Conservation (phyloP, 805 yeast species). For the Ogataea parapolymorpha region DNA sequence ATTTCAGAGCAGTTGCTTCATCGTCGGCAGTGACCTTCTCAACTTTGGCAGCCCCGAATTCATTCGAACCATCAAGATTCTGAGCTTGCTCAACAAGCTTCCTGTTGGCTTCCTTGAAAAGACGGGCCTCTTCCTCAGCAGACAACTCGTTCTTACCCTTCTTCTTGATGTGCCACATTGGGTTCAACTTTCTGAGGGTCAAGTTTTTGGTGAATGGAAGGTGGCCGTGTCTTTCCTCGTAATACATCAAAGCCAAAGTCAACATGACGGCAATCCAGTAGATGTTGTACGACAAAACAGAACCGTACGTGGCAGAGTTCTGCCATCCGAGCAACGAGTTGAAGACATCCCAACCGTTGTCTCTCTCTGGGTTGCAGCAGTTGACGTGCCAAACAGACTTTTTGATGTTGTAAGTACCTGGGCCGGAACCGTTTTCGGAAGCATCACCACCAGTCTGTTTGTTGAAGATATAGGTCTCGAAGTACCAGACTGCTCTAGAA, state of each 20-base stretch:
- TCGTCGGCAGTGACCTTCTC: conserved; percentile 5
- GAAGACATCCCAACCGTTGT: conserved; percentile 96
- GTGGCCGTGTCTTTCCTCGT: conserved; percentile 81
- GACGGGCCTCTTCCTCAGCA: conserved; percentile 47
- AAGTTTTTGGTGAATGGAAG: conserved; percentile 61
- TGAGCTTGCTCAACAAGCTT: conserved; percentile 25
- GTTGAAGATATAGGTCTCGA: conserved; percentile 67
- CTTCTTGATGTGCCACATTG: conserved; percentile 67
- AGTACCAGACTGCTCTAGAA: conserved; percentile 90
- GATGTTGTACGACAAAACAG: conserved; percentile 81
- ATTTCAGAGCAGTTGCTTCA: neutral
- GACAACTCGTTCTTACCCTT: conserved; percentile 60
- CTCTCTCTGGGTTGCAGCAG: conserved; percentile 92
- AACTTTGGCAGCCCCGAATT: neutral
- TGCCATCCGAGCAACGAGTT: conserved; percentile 96
- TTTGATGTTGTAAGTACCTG: conserved; percentile 85
- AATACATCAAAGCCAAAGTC: conserved; percentile 59
- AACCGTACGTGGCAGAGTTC: conserved; percentile 91
- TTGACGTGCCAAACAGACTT: conserved; percentile 92
- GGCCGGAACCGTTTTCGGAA: conserved; percentile 87
- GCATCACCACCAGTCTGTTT: conserved; percentile 88
- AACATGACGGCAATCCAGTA: conserved; percentile 77
- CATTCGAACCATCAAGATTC: neutral
- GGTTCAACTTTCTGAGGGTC: conserved; percentile 55
- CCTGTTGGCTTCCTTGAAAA: conserved; percentile 44